Percentiles rank a stretch among this genome's conserved stretches.
Conservation (phyloP, 2,329 filamentous ascomycete species). For the Ophidiomyces ophidiicola region DNA sequence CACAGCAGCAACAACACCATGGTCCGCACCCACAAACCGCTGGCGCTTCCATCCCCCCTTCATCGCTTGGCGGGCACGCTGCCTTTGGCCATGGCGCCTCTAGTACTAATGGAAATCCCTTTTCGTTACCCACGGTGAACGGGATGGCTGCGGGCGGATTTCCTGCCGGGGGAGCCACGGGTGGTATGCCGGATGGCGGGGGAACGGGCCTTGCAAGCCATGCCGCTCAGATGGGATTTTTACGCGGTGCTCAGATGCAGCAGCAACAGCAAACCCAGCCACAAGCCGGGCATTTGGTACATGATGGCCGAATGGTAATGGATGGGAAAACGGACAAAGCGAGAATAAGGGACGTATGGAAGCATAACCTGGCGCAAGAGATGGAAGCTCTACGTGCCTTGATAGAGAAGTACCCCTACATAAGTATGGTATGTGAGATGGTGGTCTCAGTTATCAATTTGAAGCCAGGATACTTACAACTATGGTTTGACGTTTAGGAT, state of each 20-base stretch:
- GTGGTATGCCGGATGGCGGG: constrained; percentile 34
- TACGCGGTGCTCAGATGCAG: constrained; percentile 57
- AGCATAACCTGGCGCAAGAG: constrained; percentile 78
- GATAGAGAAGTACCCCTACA: constrained; percentile 84
- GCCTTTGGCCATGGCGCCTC: constrained; percentile 53
- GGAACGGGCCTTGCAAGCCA: constrained; percentile 69
- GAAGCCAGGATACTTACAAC: constrained; percentile 14
- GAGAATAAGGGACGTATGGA: constrained; percentile 93
- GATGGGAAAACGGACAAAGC: constrained; percentile 52
- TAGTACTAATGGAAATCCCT: constrained; percentile 56
- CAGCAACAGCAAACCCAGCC: constrained; percentile 44
- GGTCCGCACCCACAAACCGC: constrained; percentile 33
- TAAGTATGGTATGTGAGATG: constrained; percentile 70
- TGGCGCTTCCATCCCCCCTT: constrained; percentile 40
- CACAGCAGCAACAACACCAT: constrained; percentile 38
- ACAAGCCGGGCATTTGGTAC: constrained; percentile 28
- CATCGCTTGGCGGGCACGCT: constrained; percentile 53
- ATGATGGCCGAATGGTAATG: constrained; percentile 44
- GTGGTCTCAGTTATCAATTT: neutral
- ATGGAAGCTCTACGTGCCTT: constrained; percentile 72
- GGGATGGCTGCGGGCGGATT: constrained; percentile 47
- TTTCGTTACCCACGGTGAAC: constrained; percentile 44
- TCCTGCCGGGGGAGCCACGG: constrained; percentile 44
- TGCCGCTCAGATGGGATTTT: constrained; percentile 77
- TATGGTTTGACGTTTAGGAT: constrained; percentile 48